Evolutionary conservation across 1,284 basidiomycete genomes (phyloP), one percentile per base, ranked within the genome.

Genomic region (Heterobasidion parviporum): DNA sequence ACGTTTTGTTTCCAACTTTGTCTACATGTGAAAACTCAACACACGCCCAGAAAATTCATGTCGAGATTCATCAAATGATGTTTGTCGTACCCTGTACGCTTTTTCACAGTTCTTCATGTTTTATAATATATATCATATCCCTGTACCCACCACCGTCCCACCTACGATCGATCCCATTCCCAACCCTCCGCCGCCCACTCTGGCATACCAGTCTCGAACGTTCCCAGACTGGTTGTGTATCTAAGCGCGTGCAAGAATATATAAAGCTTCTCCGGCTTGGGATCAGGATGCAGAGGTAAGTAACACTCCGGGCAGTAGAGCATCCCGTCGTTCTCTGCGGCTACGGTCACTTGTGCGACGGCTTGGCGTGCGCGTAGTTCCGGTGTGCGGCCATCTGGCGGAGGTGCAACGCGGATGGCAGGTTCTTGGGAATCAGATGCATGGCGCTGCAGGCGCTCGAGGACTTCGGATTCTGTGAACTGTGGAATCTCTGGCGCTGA

Each of bases 211-310:
- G 87, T 88, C 70, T 87, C 80, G 60, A 87, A 90, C n/a, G 72
- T 68, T 0, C 89, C 89, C 52, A 91, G 68, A 59, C 83, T 86
- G 6, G 85, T 84, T 54, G 86, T 89, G 70, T 94, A 97, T 63
- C 82, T 78, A 63, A 91, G 71, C 10, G 94, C 94, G 67, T 98
- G 94, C 63, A 98, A 73, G 73, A 94, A 98, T 61, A 98, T 98
- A 70, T 93, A 97, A 57, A 97, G 73, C 58, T 83, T 85, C 68
- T 94, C 91, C 2, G 93, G 92, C 65, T 83, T 84, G 1, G 94
- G 94, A 70, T 98, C 94, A 8, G 92, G 91, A 54, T 94, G 84
- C 8, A 97, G 71, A 14, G 94, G 94, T 34, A 95, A 76, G 69
- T 89, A 96, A 67, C 94, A 98, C 65, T 92, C 88, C 0, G 80